Evolutionary conservation across 129 eudicot genomes (phyloP).

Genomic region (Kitagawia praeruptora): DNA sequence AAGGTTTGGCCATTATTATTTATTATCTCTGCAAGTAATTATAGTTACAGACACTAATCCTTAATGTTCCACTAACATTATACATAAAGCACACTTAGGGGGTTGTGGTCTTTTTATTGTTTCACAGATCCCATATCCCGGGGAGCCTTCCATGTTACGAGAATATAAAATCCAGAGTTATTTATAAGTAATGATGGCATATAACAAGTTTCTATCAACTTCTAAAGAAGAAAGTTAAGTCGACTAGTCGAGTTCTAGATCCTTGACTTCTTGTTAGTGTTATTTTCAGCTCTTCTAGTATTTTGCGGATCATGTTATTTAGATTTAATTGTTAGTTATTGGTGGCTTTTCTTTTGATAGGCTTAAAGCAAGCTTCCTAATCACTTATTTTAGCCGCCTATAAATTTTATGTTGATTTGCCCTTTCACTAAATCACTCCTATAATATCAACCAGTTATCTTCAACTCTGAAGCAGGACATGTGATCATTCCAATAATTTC

Average conservation of each 20-base stretch:
- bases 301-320: background rate
- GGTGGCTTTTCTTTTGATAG: background rate
- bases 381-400: background rate
- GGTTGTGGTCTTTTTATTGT: background rate
- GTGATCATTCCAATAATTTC: background rate
- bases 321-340: background rate
- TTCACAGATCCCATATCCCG: background rate
- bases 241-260: background rate
- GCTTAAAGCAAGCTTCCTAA: background rate
- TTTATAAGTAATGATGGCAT: background rate
- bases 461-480: background rate
- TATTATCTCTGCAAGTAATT: slow-evolving; percentile 15
- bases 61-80: background rate
- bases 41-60: slow-evolving; percentile 12
- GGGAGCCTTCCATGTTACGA: background rate
- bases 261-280: background rate
- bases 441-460: background rate
- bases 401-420: background rate
- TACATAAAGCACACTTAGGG: background rate
- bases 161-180: background rate
- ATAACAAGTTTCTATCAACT: background rate
- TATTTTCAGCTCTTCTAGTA: background rate
- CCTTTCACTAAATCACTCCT: background rate
- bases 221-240: background rate
- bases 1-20: slow-evolving; percentile 63